These are phyloP conservation scores for Epichloe bromicola DNA, from an alignment of 2,329 filamentous ascomycete genomes.

Conservation along the genomic window DNA sequence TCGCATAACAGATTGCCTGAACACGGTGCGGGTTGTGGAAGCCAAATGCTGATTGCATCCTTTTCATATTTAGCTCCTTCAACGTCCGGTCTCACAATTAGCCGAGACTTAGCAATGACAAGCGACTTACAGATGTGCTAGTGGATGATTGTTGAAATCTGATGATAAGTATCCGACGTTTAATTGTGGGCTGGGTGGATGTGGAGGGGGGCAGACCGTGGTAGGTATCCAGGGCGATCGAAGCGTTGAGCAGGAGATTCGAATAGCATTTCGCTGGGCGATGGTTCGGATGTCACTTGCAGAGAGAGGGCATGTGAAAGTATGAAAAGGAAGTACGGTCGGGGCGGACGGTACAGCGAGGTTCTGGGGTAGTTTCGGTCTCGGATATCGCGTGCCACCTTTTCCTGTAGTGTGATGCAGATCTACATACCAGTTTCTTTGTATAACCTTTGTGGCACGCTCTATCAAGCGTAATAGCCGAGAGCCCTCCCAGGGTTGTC, in stretches of 20 bases:
- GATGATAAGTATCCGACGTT: slow-evolving; percentile 94
- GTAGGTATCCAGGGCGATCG: slow-evolving; percentile 73
- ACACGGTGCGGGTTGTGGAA: slow-evolving; percentile 63
- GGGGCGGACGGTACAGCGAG: slow-evolving; percentile 76
- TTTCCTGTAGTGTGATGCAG: slow-evolving; percentile 51
- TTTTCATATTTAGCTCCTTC: slow-evolving; percentile 13
- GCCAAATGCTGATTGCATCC: slow-evolving; percentile 97
- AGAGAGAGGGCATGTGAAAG: slow-evolving; percentile 87
- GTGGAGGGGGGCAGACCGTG: slow-evolving; percentile 75
- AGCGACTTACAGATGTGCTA: slow-evolving; percentile 63
- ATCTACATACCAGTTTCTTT: slow-evolving; percentile 82
- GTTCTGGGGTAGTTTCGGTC: slow-evolving; percentile 59
- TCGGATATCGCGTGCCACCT: slow-evolving; percentile 44
- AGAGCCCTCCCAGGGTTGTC: slow-evolving; percentile 76
- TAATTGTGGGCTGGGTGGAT: slow-evolving; percentile 69
- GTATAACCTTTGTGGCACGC: slow-evolving; percentile 62
- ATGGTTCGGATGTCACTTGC: slow-evolving; percentile 87
- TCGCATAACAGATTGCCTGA: slow-evolving; percentile 89
- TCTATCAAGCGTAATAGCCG: slow-evolving; percentile 74
- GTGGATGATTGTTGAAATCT: slow-evolving; percentile 96
- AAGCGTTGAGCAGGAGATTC: slow-evolving; percentile 84
- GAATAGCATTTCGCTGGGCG: slow-evolving; percentile 83
- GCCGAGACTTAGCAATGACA: too few species aligned
- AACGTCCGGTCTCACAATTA: not conserved
- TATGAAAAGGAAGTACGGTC: slow-evolving; percentile 93